Percentiles rank a stretch among this genome's conserved stretches.
phyloP scores from a whole-genome alignment of 805 yeast genomes.

The Candida qinlingensis region DNA sequence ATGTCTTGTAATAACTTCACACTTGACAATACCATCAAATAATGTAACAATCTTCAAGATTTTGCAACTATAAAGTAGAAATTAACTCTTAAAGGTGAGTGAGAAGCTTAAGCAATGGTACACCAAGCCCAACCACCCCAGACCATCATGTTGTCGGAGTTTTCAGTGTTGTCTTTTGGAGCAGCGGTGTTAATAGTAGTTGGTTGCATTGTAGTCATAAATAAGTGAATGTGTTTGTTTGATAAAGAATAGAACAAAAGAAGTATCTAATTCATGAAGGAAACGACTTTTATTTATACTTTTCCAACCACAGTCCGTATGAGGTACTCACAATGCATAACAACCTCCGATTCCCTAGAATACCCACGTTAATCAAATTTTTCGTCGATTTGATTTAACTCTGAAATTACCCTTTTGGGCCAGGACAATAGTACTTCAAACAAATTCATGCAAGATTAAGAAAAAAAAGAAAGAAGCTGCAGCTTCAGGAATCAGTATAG shows the following conservation, averaged over 20 bases:
- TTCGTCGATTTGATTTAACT: not conserved
- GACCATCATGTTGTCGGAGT: constrained; percentile 9
- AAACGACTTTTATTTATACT: constrained; percentile 1
- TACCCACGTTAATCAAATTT: too few species aligned
- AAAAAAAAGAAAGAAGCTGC: not conserved
- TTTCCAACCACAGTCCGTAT: not conserved
- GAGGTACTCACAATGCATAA: too few species aligned
- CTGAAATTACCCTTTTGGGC: not conserved
- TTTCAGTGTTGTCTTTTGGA: constrained; percentile 9
- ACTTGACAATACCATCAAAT: not conserved
- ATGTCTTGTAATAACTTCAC: not conserved
- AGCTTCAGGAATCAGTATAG: not conserved
- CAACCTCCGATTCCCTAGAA: too few species aligned
- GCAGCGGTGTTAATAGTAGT: constrained; percentile 6
- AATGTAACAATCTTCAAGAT: too few species aligned
- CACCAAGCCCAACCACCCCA: constrained; percentile 11
- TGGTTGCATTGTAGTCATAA: constrained; percentile 4
- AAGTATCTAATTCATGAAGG: not conserved
- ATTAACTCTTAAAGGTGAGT: not conserved
- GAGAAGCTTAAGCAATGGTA: constrained; percentile 1
- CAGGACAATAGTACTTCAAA: constrained; percentile 13
- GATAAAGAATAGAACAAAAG: not conserved
- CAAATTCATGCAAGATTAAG: constrained; percentile 57
- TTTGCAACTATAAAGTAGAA: not conserved
- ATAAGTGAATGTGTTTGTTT: not conserved